phyloP scores from a whole-genome alignment of 2,329 filamentous ascomycete species.

The Microsporum audouinii region DNA sequence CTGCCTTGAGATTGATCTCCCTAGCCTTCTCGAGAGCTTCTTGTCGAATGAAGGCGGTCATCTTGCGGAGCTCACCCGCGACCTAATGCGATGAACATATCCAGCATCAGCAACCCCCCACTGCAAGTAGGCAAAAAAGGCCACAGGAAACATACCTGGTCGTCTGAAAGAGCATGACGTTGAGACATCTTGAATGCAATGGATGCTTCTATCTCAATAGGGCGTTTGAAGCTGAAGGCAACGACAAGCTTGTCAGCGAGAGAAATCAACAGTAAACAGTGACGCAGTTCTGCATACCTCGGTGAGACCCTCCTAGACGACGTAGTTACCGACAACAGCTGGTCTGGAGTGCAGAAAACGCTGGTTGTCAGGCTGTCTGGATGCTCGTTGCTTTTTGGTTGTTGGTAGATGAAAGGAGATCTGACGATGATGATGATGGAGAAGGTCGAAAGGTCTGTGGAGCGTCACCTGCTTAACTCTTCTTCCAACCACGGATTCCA shows the following conservation, averaged over 20 bases:
- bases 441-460: neutral
- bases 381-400: neutral
- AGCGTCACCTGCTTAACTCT: conserved; percentile 3
- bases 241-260: neutral
- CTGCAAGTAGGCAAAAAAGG: conserved; percentile 4
- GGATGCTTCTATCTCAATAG: neutral
- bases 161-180: conserved; percentile 89
- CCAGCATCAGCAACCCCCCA: neutral
- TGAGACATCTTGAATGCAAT: conserved; percentile 64
- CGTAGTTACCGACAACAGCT: neutral
- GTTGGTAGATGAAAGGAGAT: neutral
- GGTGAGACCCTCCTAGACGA: neutral
- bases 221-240: neutral
- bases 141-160: conserved; percentile 55
- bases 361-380: neutral
- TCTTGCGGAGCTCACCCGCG: conserved; percentile 96
- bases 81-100: conserved; percentile 48
- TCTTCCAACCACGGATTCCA: neutral
- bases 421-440: neutral
- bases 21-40: conserved; percentile 93
- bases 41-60: conserved; percentile 99
- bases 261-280: neutral
- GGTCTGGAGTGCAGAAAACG: neutral
- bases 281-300: neutral
- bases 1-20: conserved; percentile 96